Percentiles rank a stretch among this genome's conserved stretches.
phyloP scores from a whole-genome alignment of 2,329 filamentous ascomycete species.

The Chrysosporium keratinophilum region DNA sequence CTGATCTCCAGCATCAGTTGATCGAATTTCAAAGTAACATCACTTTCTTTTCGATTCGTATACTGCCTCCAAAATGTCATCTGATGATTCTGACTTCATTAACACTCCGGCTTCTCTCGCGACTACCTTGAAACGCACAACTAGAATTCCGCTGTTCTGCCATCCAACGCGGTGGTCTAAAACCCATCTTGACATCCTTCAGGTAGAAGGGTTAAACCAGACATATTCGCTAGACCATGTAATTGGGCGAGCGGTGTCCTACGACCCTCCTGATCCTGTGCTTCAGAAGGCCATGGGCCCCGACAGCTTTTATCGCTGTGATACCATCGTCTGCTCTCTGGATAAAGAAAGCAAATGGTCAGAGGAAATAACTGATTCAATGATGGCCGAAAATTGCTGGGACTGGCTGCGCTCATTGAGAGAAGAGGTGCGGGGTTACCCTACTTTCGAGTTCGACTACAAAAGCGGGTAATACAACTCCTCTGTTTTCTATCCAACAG shows the following conservation, averaged over 20 bases:
- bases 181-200: not conserved
- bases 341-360: not conserved
- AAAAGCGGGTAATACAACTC: no score
- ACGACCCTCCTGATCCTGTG: not conserved
- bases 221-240: not conserved
- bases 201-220: not conserved
- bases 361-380: not conserved
- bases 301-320: no score
- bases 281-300: not conserved
- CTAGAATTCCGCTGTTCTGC: not conserved
- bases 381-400: no score
- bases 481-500: no score
- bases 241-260: not conserved
- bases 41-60: no score
- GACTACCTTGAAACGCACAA: not conserved
- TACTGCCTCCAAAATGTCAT: no score
- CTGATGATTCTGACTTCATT: no score
- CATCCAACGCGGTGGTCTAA: not conserved
- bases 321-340: not conserved
- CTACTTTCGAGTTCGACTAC: no score
- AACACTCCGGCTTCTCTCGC: not conserved
- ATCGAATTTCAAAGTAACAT: no score
- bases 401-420: no score
- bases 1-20: no score
- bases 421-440: no score